These are phyloP conservation scores for Arctium lappa DNA, from an alignment of 129 eudicot genomes.

Conservation along the genomic window DNA sequence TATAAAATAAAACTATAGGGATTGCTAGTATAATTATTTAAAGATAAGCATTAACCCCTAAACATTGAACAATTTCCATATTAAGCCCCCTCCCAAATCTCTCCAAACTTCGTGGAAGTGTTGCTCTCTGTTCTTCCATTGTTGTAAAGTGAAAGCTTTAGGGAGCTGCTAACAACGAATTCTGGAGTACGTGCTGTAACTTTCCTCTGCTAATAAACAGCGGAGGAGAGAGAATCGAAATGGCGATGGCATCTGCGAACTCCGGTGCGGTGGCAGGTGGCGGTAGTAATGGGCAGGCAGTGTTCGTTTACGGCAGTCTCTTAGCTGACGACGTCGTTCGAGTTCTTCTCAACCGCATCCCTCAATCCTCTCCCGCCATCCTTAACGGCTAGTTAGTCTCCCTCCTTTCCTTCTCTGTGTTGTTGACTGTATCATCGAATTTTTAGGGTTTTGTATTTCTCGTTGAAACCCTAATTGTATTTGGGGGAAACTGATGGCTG, in stretches of 20 bases:
- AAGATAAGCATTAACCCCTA: background rate
- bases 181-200: background rate
- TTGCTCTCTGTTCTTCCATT: background rate
- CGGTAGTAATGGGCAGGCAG: conserved; percentile 27
- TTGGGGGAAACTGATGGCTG: background rate
- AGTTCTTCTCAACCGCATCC: conserved; percentile 66
- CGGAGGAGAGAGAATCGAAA: background rate
- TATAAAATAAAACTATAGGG: background rate
- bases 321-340: conserved; percentile 80
- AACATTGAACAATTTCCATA: background rate
- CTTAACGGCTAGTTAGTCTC: conserved; percentile 64
- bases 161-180: background rate
- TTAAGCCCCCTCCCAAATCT: background rate
- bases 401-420: conserved; percentile 17
- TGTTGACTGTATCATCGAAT: background rate
- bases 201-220: background rate
- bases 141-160: background rate
- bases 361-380: conserved; percentile 63
- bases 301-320: conserved; percentile 91
- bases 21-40: background rate
- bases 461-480: background rate
- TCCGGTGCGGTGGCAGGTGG: conserved; percentile 6
- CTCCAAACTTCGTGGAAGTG: background rate
- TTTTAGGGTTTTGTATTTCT: background rate
- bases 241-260: conserved; percentile 27